Base-by-base conservation (phyloP, 148 eudicot species). In the Vaccinium darrowii region DNA sequence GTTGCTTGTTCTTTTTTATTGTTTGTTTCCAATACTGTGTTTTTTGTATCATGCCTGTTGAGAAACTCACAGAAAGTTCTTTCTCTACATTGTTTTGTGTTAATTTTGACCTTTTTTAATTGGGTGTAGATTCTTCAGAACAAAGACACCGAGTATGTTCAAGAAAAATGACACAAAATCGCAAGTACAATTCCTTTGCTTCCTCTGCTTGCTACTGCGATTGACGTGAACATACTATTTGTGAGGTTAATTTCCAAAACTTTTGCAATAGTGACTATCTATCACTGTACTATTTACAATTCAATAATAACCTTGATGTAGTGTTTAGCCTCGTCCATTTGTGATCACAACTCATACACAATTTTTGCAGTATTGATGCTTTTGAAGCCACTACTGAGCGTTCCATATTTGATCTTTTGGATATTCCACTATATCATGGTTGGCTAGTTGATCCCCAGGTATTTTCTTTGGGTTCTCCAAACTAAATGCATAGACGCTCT, bases 391-490 rank as follows among this genome's bases (percentile, higher is more conserved):
- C 99, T 67, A 91, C 82, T 4, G 98, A 96, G 91, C 94, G 95
- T 88, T 95, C 99, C 78, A 96, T 96, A 87, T 96, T 94, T 88
- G 97, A 96, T 88, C 91, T 96, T 76, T 82, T 96, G 90, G 98
- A 92, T 85, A 96, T 96, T 85, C 97, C 99, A 23, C 91, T 96
- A 21, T 96, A 93, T 83, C 98, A 96, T 90, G 99, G 99, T 76
- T 96, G 99, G 99, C 88, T 96, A 81, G 92, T 96, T 87, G 99
- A 96, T 92, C 96, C 96, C 58, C 97, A 94, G 95, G 99, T 93
- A 94, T 84, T 87, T 72, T 49, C 30, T 81, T 30, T 54, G 8
- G 39, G 85, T 54, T 6, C 73, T 76, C 56, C n/a, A 57, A 21
- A 33, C 69, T 83, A 36, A 36, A 36, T 36, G 39, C 39, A 36